phyloP scores from a whole-genome alignment of 1,139 yeast genomes.

The Geotrichum restrictum region DNA sequence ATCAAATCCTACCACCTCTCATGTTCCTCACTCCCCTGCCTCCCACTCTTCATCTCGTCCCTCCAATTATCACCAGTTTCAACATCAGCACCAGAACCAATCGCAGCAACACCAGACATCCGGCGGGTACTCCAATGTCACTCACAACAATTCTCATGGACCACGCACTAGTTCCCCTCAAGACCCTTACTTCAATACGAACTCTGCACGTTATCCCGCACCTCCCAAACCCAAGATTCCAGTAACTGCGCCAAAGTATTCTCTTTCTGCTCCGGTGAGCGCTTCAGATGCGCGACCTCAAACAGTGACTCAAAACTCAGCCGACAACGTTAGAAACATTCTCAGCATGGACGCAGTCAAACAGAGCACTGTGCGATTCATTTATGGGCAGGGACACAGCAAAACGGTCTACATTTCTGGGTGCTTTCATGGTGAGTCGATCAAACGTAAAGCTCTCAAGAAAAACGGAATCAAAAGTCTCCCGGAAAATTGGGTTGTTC shows the following conservation, averaged over 20 bases:
- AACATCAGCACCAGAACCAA: background rate
- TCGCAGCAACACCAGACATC: background rate
- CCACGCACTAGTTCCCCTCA: constrained; percentile 8
- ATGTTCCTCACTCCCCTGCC: background rate
- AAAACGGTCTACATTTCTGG: constrained; percentile 72
- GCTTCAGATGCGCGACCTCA: constrained; percentile 17
- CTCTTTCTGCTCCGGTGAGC: constrained; percentile 19
- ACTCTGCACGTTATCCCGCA: background rate
- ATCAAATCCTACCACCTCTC: background rate
- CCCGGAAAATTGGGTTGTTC: constrained; percentile 51
- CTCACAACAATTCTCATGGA: background rate
- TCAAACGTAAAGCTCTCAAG: constrained; percentile 65
- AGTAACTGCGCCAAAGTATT: constrained; percentile 15
- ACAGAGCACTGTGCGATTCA: constrained; percentile 57
- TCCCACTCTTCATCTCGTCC: background rate
- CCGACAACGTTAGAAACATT: constrained; percentile 24
- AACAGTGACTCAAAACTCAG: constrained; percentile 12
- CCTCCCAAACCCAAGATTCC: constrained; percentile 3
- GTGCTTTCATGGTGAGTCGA: constrained; percentile 75
- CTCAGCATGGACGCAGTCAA: constrained; percentile 35
- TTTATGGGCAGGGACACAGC: constrained; percentile 57
- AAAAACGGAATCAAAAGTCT: constrained; percentile 45
- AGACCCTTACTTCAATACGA: constrained; percentile 8
- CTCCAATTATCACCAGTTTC: background rate
- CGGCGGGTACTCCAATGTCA: background rate